A percentile compares a stretch with the other conserved stretches of the same genome.
Evolutionary conservation across 1,139 yeast genomes (phyloP).

Genomic region (Hanseniaspora gamundiae): DNA sequence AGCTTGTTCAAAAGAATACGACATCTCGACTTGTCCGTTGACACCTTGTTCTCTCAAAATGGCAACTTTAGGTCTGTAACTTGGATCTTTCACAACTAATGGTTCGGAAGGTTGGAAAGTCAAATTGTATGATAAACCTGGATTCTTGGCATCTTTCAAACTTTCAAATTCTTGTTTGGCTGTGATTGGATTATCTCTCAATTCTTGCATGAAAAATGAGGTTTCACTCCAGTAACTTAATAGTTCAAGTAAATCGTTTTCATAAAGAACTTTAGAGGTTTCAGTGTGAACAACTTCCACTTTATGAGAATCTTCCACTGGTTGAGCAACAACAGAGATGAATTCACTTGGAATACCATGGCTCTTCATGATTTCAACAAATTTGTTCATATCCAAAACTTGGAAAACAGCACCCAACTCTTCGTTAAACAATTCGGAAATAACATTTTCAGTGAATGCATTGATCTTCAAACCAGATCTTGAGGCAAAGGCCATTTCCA

Average conservation of each 20-base stretch:
- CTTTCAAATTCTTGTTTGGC: slow-evolving; percentile 77
- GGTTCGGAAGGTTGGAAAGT: slow-evolving; percentile 37
- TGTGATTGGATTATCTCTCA: slow-evolving; percentile 88
- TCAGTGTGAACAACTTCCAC: background rate
- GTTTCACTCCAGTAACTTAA: slow-evolving; percentile 85
- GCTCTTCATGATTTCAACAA: slow-evolving; percentile 40
- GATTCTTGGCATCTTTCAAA: slow-evolving; percentile 71
- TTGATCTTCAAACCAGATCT: slow-evolving; percentile 63
- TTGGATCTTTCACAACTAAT: slow-evolving; percentile 17
- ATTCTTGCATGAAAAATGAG: slow-evolving; percentile 77
- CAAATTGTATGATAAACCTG: slow-evolving; percentile 77
- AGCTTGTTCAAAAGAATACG: slow-evolving; percentile 90
- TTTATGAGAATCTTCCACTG: background rate
- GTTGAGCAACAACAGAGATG: slow-evolving; percentile 52
- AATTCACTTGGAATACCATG: slow-evolving; percentile 47
- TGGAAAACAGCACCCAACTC: slow-evolving; percentile 97
- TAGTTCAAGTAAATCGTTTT: slow-evolving; percentile 51
- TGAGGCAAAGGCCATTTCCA: slow-evolving; percentile 97
- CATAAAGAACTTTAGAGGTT: slow-evolving; percentile 35
- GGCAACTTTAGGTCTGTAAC: slow-evolving; percentile 73
- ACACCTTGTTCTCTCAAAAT: slow-evolving; percentile 98
- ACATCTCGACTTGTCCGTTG: slow-evolving; percentile 97
- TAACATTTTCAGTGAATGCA: slow-evolving; percentile 26
- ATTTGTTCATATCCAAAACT: slow-evolving; percentile 44
- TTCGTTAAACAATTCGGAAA: slow-evolving; percentile 69